A percentile compares a stretch with the other conserved stretches of the same genome.
Conservation (phyloP, 164 flowering plant genomes). For the Annona squamosa region DNA sequence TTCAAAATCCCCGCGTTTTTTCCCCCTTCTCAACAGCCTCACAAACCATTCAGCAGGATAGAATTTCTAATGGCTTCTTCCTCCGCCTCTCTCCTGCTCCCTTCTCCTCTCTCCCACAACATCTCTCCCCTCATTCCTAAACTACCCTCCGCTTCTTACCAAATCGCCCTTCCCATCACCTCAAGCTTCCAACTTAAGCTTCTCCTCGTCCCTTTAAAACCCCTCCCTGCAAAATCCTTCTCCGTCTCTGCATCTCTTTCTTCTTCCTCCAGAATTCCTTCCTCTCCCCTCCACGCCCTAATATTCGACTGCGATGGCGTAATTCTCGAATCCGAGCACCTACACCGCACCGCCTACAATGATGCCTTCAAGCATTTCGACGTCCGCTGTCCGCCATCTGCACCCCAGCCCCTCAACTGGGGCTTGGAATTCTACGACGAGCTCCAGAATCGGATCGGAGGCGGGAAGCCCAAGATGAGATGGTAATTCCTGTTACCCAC, state of each 20-base stretch:
- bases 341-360: conserved; percentile 90
- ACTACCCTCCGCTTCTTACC: not conserved
- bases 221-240: not conserved
- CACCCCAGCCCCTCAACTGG: conserved; percentile 60
- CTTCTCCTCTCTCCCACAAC: not conserved
- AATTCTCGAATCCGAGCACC: conserved; percentile 84
- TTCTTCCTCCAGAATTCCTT: conserved; percentile 8
- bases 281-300: conserved; percentile 51
- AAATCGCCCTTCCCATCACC: not conserved
- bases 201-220: not conserved
- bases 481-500: conserved; percentile 33
- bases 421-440: conserved; percentile 68
- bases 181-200: not conserved
- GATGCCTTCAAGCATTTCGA: conserved; percentile 79
- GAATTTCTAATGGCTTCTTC: not conserved
- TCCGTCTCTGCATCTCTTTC: conserved; percentile 2
- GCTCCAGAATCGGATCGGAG: conserved; percentile 85
- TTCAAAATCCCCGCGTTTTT: not conserved
- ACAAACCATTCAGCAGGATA: not conserved
- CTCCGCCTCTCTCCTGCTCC: not conserved
- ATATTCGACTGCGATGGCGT: conserved; percentile 98
- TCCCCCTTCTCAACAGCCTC: not conserved
- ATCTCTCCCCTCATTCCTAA: not conserved
- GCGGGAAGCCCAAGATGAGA: conserved; percentile 98
- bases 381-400: conserved; percentile 52